Percentiles rank a stretch among this genome's conserved stretches.
These are phyloP conservation scores for Cercospora beticola DNA, from an alignment of 2,329 filamentous ascomycete genomes.

Conservation along the genomic window DNA sequence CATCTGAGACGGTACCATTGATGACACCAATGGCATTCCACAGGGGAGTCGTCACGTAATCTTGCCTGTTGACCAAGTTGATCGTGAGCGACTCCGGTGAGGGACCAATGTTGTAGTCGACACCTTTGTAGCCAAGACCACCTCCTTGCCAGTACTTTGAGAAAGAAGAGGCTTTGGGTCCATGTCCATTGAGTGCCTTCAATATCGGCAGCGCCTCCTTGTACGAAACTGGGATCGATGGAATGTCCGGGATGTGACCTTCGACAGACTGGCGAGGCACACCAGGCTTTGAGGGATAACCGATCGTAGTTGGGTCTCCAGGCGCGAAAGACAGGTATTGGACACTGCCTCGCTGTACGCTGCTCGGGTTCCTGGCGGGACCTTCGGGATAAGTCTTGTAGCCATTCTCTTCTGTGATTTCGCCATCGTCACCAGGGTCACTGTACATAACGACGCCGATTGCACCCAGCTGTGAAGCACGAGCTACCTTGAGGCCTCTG, in stretches of 20 bases:
- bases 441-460: constrained; percentile 80
- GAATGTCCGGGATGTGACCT: constrained; percentile 74
- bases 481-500: constrained; percentile 87
- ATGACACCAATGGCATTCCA: constrained; percentile 86
- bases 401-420: constrained; percentile 77
- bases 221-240: constrained; percentile 89
- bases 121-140: constrained; percentile 74
- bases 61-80: constrained; percentile 52
- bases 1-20: constrained; percentile 79
- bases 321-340: constrained; percentile 60
- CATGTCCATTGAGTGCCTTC: constrained; percentile 86
- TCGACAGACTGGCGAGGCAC: constrained; percentile 71
- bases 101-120: constrained; percentile 82
- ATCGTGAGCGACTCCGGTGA: constrained; percentile 65
- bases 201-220: constrained; percentile 80
- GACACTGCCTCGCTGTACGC: constrained; percentile 84
- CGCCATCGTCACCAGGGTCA: constrained; percentile 86
- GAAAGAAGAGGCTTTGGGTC: constrained; percentile 73
- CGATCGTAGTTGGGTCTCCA: constrained; percentile 84
- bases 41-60: constrained; percentile 51
- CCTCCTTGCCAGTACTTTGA: constrained; percentile 65
- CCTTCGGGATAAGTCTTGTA: constrained; percentile 78
- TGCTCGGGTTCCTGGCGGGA: constrained; percentile 81
- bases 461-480: constrained; percentile 87
- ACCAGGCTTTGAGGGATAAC: constrained; percentile 91